Evolutionary conservation across 768 basidiomycete species (phyloP).

Genomic region (Leccinum rimulosum): DNA sequence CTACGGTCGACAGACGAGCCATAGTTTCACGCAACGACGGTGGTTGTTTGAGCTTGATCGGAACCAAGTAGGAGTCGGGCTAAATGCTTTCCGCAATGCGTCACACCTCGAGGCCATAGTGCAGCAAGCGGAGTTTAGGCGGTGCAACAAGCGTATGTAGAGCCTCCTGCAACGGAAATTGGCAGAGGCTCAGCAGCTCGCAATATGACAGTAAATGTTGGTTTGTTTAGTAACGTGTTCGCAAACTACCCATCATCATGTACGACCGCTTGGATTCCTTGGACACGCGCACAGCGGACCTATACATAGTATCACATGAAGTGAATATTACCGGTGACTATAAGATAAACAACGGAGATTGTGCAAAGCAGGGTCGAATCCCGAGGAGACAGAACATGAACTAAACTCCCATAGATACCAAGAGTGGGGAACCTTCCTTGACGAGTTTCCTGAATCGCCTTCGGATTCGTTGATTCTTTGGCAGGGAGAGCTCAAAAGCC

Average conservation of each 20-base stretch:
- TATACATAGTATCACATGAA: not conserved
- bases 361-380: not conserved
- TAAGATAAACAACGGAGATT: not conserved
- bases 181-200: not conserved
- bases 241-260: too few species aligned
- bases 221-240: too few species aligned
- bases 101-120: conserved; percentile 22
- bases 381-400: not conserved
- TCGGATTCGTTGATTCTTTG: conserved; percentile 41
- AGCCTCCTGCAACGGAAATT: not conserved
- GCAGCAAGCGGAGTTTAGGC: conserved; percentile 23
- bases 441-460: conserved; percentile 48
- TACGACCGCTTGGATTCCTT: too few species aligned
- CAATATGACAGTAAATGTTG: not conserved
- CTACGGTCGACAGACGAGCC: conserved; percentile 22
- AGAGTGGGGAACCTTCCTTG: conserved; percentile 26
- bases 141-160: conserved; percentile 5
- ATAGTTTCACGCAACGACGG: conserved; percentile 13
- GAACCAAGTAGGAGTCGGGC: conserved; percentile 9
- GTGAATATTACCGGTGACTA: not conserved
- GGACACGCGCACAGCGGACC: not conserved
- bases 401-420: conserved; percentile 25
- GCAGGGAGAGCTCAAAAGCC: conserved; percentile 46
- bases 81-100: conserved; percentile 13
- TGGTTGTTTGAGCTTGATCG: conserved; percentile 4